Evolutionary conservation across 2,329 filamentous ascomycete genomes (phyloP).

Genomic region (Lasiodiplodia hormozganensis): DNA sequence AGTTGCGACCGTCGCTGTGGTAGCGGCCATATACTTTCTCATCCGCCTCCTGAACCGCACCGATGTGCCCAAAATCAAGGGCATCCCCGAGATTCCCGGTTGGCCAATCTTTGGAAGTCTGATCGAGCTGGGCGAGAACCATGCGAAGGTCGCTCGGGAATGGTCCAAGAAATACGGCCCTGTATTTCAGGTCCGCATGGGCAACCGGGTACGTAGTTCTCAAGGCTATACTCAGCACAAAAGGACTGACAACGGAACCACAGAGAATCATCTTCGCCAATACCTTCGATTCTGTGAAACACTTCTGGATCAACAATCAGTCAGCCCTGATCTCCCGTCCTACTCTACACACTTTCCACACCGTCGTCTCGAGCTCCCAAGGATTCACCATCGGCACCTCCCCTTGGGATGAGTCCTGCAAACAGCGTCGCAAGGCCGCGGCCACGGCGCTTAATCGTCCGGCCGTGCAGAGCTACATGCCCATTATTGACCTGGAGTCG

Average conservation of each 20-base stretch:
- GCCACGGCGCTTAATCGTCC: constrained; percentile 80
- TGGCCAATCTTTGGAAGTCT: constrained; percentile 56
- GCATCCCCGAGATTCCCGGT: constrained; percentile 55
- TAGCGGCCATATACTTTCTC: constrained; percentile 49
- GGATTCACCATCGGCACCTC: constrained; percentile 85
- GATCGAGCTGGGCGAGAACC: constrained; percentile 53
- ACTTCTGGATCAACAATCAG: constrained; percentile 81
- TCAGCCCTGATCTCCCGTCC: constrained; percentile 79
- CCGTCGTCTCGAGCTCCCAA: constrained; percentile 76
- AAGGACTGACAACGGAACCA: background rate
- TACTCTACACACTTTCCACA: constrained; percentile 81
- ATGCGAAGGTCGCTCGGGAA: constrained; percentile 54
- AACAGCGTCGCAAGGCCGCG: constrained; percentile 76
- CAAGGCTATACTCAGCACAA: background rate
- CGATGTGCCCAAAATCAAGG: constrained; percentile 57
- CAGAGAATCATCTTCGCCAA: constrained; percentile 79
- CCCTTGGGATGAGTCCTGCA: constrained; percentile 84
- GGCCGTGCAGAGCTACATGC: constrained; percentile 79
- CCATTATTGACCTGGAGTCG: constrained; percentile 80
- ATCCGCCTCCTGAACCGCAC: constrained; percentile 53
- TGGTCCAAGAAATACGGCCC: constrained; percentile 58
- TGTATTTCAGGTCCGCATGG: constrained; percentile 63
- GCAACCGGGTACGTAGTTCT: constrained; percentile 63
- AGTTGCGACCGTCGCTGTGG: constrained; percentile 50
- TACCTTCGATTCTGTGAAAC: constrained; percentile 74